Evolutionary conservation across 2,329 filamentous ascomycete species (phyloP).

Genomic region (Hymenoscyphus albidus): DNA sequence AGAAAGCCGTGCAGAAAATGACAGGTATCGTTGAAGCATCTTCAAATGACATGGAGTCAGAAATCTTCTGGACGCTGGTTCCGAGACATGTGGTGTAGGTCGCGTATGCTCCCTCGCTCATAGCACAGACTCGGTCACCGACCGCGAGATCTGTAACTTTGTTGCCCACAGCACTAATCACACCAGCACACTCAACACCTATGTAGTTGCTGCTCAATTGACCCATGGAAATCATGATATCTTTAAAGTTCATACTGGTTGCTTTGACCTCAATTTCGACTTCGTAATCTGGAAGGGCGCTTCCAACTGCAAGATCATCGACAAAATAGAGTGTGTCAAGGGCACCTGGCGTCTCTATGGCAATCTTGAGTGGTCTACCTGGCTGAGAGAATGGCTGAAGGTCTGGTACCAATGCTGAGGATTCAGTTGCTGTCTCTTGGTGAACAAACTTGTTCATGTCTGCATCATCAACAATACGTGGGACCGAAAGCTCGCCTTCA

Average conservation of each 20-base stretch:
- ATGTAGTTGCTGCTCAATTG: conserved; percentile 31
- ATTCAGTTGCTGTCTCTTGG: conserved; percentile 39
- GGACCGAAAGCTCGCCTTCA: conserved; percentile 29
- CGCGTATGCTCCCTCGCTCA: conserved; percentile 32
- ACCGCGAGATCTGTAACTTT: conserved; percentile 29
- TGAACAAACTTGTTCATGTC: conserved; percentile 40
- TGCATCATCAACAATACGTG: conserved; percentile 25
- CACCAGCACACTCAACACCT: conserved; percentile 37
- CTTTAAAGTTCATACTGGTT: conserved; percentile 30
- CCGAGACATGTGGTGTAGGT: conserved; percentile 32
- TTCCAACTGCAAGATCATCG: conserved; percentile 26
- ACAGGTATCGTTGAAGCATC: conserved; percentile 30
- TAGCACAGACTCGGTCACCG: conserved; percentile 37
- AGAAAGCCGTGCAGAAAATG: conserved; percentile 31
- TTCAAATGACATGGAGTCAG: conserved; percentile 29
- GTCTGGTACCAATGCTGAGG: conserved; percentile 32
- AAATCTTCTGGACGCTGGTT: conserved; percentile 29
- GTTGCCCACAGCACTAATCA: conserved; percentile 34
- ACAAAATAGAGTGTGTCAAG: conserved; percentile 30
- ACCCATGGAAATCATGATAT: conserved; percentile 35
- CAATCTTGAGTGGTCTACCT: conserved; percentile 25
- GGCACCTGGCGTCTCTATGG: conserved; percentile 26
- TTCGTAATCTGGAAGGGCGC: conserved; percentile 20
- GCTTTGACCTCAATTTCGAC: conserved; percentile 34
- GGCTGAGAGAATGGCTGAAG: conserved; percentile 39